Conservation (phyloP, 768 basidiomycete genomes). For the Cystofilobasidium bisporidii region DNA sequence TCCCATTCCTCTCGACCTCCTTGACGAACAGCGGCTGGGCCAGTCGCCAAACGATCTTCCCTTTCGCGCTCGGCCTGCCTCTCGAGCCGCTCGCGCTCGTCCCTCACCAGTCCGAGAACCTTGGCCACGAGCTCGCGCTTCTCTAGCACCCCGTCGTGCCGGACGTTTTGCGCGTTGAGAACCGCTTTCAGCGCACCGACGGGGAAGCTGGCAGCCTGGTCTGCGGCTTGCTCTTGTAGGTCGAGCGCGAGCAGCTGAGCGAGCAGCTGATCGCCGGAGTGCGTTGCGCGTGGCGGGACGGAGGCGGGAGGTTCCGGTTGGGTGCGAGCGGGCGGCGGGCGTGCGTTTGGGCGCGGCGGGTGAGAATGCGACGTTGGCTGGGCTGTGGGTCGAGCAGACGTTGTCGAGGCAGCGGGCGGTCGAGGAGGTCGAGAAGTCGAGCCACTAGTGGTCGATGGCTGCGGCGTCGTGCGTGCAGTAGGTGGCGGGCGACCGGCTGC, state of each 20-base stretch:
- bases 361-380: constrained; percentile 66
- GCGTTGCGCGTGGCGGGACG: constrained; percentile 54
- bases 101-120: constrained; percentile 7
- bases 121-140: constrained; percentile 24
- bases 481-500: not conserved
- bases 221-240: not conserved
- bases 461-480: not conserved
- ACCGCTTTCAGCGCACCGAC: constrained; percentile 47
- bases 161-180: constrained; percentile 50
- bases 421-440: constrained; percentile 36
- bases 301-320: constrained; percentile 35
- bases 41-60: not conserved
- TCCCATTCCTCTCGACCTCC: constrained; percentile 16
- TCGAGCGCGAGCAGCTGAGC: constrained; percentile 26
- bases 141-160: constrained; percentile 52
- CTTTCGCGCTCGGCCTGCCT: constrained; percentile 13
- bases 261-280: constrained; percentile 40
- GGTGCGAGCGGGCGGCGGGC: constrained; percentile 52
- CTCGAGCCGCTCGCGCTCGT: constrained; percentile 15
- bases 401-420: no score
- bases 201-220: constrained; percentile 49
- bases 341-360: constrained; percentile 75
- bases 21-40: not conserved
- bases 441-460: not conserved
- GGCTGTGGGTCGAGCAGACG: no score